Evolutionary conservation across 2,329 filamentous ascomycete species (phyloP), one percentile per base, ranked within the genome.

Genomic region (Alternaria sp.): DNA sequence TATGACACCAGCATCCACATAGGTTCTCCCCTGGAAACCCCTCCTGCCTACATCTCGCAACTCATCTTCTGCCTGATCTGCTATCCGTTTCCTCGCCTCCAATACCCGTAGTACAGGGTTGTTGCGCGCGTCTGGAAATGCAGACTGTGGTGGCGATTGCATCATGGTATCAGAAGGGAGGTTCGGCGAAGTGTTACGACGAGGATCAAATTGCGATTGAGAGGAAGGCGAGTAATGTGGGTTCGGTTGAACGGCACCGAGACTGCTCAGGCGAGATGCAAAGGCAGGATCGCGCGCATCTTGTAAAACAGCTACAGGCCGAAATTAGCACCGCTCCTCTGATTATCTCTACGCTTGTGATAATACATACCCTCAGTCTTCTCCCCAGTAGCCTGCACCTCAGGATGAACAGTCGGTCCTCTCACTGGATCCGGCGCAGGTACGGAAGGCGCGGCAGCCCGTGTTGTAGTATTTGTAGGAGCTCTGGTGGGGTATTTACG

Each of bases 241-340:
- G 58, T 82, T 83, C 29, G 85, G 84, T 53, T 82, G 82, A 7
- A 88, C 86, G 54, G 85, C 82, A 56, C 86, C 86, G 57, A 88
- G 79, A 44, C 78, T 79, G 68, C 88, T 90, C 62, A 98, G 91
- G 64, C 93, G 96, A 73, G 87, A 89, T 82, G 93, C 90, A 86
- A 83, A 94, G 70, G 84, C 80, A 1, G 86, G 85, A 70, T 88
- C 86, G 58, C 82, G 83, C 55, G 81, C 85, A 70, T 89, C 86
- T 68, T 86, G 80, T 66, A 87, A 84, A 61, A 88, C 83, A 49
- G 82, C 84, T 84, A 28, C 14, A 40, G 17, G 17, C n/a, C 28
- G 5, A 14, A 11, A 51, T 65, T 34, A 65, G 41, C 34, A 33
- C 7, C 40, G 28, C 11, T 4, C 2, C 3, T 8, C 28, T 10